These are phyloP conservation scores for Oryza meridionalis DNA, from an alignment of 176 grass and related monocot species.

Conservation along the genomic window DNA sequence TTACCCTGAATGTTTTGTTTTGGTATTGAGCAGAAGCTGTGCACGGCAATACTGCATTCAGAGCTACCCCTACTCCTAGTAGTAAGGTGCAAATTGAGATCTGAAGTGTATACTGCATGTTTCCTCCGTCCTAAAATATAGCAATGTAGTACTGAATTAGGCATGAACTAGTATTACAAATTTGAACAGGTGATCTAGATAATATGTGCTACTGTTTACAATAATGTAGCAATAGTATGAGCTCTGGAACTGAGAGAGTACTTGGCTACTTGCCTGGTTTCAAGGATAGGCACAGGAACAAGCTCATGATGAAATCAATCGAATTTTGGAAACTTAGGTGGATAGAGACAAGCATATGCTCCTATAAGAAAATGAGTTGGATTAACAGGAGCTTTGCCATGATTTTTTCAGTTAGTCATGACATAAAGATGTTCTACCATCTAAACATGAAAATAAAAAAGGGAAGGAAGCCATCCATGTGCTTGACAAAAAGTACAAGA, in stretches of 20 bases:
- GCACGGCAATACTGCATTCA: conserved; percentile 1
- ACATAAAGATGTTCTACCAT: conserved; percentile 46
- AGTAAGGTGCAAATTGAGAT: neutral
- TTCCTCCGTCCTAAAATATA: no score
- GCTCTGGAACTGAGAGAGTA: neutral
- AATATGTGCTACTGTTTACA: no score
- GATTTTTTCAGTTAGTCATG: conserved; percentile 25
- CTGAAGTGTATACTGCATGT: neutral
- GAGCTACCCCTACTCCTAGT: neutral
- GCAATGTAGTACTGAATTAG: no score
- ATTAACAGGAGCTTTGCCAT: conserved; percentile 3
- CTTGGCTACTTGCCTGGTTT: neutral
- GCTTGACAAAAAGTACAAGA: conserved; percentile 39
- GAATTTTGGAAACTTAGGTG: neutral
- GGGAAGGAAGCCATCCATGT: conserved; percentile 24
- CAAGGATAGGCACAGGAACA: neutral
- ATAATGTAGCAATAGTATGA: neutral
- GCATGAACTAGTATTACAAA: no score
- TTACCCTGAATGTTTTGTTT: neutral
- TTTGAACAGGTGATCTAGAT: no score
- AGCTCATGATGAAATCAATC: neutral
- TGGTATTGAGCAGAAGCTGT: conserved; percentile 14
- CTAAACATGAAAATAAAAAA: conserved; percentile 11
- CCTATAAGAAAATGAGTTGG: neutral
- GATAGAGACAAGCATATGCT: neutral